Evolutionary conservation across 2,329 filamentous ascomycete genomes (phyloP), one percentile per base, ranked within the genome.

Genomic region (Colletotrichum sojae): DNA sequence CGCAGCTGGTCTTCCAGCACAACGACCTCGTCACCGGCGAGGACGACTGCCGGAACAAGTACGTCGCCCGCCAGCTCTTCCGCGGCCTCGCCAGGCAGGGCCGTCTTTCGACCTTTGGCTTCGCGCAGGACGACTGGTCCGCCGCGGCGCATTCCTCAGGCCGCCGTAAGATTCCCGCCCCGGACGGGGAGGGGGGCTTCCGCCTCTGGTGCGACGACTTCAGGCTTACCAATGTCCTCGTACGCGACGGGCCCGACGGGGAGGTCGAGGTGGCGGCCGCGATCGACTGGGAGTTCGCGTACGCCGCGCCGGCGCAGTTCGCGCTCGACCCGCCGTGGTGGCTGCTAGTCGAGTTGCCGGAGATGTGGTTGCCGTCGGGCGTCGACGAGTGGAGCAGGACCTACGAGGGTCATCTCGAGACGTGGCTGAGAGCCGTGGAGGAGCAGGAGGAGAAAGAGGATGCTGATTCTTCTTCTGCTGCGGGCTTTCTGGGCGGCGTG

Each of bases 281-380:
- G 0, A 78, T 61, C 25, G 63, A 63, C 31, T 68, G 52, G 65
- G 59, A 68, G 6, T 63, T 45, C 16, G 25, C 59, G 1, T 68
- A 68, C 18, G 53, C 36, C 1, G 65, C 22, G 4, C 65, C 53
- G 2, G 53, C 46, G 5, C 59, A 68, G 18, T 82, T 80, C 53
- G 58, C 51, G 9, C 73, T 76, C 54, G 76, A 79, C 55, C 77
- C 79, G 2, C 81, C 81, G 0, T 82, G 79, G 79, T 83, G 79
- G 81, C 71, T 83, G 2, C 74, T 83, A 1, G 67, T 82, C 2
- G 64, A 77, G 10, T 48, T 58, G 15, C 75, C 77, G 0, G 79
- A 83, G 40, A 69, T 70, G 15, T 83, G 81, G 79, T 16, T 56
- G 31, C 31, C 31, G 1, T 62, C 57, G 3, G 79, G 77, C 1